A percentile compares a stretch with the other conserved stretches of the same genome.
Conservation (phyloP, 345 rosid genomes). For the Firmiana major region DNA sequence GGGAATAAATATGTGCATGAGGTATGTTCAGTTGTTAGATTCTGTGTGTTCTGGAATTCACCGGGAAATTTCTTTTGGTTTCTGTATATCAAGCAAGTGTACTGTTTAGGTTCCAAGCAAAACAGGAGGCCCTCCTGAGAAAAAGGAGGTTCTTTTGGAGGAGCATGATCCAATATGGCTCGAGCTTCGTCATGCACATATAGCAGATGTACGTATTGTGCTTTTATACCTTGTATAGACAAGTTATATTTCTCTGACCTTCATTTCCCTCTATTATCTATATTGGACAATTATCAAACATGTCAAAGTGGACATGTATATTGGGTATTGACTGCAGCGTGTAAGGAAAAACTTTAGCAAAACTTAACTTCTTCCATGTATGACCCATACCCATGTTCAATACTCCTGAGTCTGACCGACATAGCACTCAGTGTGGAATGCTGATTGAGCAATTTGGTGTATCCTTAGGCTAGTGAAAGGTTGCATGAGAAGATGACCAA, state of each 20-base stretch:
- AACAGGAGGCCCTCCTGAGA: slow-evolving; percentile 82
- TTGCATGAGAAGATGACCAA: slow-evolving; percentile 94
- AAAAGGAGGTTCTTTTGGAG: slow-evolving; percentile 96
- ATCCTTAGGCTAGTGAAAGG: slow-evolving; percentile 82
- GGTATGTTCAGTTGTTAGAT: slow-evolving; percentile 41
- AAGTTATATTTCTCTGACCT: background rate
- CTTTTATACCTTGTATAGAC: slow-evolving; percentile 14
- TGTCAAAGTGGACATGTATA: background rate
- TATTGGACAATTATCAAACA: background rate
- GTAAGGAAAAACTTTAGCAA: background rate
- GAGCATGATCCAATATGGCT: slow-evolving; percentile 99
- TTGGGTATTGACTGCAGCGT: background rate
- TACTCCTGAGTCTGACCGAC: background rate
- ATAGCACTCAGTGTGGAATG: slow-evolving; percentile 5
- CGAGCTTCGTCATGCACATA: slow-evolving; percentile 98
- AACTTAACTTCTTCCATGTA: background rate
- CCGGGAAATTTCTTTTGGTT: slow-evolving; percentile 27
- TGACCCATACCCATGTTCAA: background rate
- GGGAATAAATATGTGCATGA: slow-evolving; percentile 97
- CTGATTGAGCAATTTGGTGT: slow-evolving; percentile 28
- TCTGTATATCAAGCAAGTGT: slow-evolving; percentile 26
- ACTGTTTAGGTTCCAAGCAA: slow-evolving; percentile 70
- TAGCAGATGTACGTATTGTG: slow-evolving; percentile 75
- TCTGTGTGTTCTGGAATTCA: slow-evolving; percentile 16
- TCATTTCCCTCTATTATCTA: background rate